phyloP scores from a whole-genome alignment of 768 basidiomycete species.

The Trametes elegans region DNA sequence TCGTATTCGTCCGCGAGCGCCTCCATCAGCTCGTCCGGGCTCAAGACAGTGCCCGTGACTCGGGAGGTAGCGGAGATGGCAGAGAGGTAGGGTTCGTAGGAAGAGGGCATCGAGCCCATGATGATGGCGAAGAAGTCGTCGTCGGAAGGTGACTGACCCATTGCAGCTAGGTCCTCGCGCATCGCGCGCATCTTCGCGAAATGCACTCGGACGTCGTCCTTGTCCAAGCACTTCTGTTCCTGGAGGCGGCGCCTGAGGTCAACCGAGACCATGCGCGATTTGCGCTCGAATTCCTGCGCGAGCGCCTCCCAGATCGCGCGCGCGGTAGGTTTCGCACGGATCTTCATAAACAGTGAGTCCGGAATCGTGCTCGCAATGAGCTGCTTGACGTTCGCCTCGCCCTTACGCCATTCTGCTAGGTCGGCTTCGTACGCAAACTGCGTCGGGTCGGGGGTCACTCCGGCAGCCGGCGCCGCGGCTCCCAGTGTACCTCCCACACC shows the following conservation, averaged over 20 bases:
- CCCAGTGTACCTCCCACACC: neutral
- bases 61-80: neutral
- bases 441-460: neutral
- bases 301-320: conserved; percentile 33
- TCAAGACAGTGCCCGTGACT: neutral
- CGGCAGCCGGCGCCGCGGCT: neutral
- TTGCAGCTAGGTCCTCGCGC: too few relatives aligned
- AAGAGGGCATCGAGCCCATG: neutral
- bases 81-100: neutral
- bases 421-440: conserved; percentile 22
- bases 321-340: conserved; percentile 24
- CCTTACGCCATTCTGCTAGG: conserved; percentile 27
- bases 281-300: conserved; percentile 31
- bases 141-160: too few relatives aligned
- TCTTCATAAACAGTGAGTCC: too few relatives aligned
- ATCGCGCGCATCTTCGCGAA: too few relatives aligned
- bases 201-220: conserved; percentile 29
- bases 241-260: conserved; percentile 31
- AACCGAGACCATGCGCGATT: conserved; percentile 30
- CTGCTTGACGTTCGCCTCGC: too few relatives aligned
- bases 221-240: conserved; percentile 29
- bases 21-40: neutral
- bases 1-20: neutral
- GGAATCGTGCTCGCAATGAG: too few relatives aligned
- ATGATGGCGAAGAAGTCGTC: too few relatives aligned